These are phyloP conservation scores for Saccharum officinarum DNA, from an alignment of 176 grass and related monocot genomes.

Conservation along the genomic window DNA sequence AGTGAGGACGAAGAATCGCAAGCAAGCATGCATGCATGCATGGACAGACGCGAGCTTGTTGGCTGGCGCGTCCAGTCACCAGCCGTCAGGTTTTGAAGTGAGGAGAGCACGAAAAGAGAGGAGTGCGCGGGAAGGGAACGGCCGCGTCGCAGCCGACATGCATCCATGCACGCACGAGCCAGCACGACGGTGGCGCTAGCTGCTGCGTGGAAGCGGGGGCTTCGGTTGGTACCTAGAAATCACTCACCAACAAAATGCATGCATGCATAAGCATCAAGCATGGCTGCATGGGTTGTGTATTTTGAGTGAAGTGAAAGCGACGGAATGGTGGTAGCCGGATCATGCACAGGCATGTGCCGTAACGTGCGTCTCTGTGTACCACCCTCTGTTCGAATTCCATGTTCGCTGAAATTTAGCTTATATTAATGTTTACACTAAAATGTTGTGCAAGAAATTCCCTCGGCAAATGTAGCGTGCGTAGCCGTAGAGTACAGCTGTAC, in stretches of 20 bases:
- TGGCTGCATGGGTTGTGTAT: neutral
- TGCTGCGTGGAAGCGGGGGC: neutral
- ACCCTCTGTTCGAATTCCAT: neutral
- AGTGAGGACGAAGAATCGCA: no score
- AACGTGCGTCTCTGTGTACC: neutral
- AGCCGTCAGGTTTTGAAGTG: no score
- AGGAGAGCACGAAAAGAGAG: no score
- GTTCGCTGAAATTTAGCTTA: no score
- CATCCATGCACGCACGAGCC: neutral
- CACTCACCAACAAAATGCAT: neutral
- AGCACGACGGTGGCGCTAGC: neutral
- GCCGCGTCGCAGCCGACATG: neutral
- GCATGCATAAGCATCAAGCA: neutral
- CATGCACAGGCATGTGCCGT: constrained; percentile 1
- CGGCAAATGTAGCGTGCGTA: no score
- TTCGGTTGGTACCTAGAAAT: no score
- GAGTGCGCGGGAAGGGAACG: constrained; percentile 17
- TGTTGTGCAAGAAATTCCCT: no score
- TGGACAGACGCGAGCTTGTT: no score
- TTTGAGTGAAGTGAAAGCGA: constrained; percentile 38
- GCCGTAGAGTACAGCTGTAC: neutral
- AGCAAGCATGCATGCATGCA: no score
- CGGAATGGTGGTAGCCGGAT: neutral
- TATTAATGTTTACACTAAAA: no score
- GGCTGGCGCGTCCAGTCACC: no score